Evolutionary conservation across 768 basidiomycete species (phyloP).

Genomic region (Macrolepiota albuminosa): DNA sequence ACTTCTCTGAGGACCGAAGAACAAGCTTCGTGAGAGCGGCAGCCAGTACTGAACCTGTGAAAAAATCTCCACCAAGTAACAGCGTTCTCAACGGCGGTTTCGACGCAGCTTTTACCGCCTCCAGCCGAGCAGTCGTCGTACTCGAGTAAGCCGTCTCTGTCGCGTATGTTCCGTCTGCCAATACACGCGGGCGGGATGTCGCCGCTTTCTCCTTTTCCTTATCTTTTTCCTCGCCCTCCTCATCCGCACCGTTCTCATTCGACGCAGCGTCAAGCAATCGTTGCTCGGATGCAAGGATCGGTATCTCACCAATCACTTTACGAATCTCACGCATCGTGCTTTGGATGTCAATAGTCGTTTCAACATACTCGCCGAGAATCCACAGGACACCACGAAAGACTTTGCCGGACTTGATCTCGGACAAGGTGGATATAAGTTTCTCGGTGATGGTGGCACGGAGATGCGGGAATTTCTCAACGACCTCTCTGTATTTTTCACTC

Average conservation of each 20-base stretch:
- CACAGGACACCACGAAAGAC: conserved; percentile 95
- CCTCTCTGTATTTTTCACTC: conserved; percentile 51
- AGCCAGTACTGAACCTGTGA: conserved; percentile 90
- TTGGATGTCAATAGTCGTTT: conserved; percentile 60
- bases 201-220: conserved; percentile 48
- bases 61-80: conserved; percentile 94
- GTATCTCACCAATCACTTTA: conserved; percentile 92
- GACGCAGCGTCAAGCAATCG: conserved; percentile 72
- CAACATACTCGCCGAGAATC: conserved; percentile 97
- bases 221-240: conserved; percentile 36
- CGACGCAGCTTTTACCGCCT: conserved; percentile 78
- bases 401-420: conserved; percentile 92
- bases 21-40: conserved; percentile 88
- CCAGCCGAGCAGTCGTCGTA: conserved; percentile 55
- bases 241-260: conserved; percentile 35
- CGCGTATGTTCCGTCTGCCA: conserved; percentile 97
- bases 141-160: conserved; percentile 89
- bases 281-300: conserved; percentile 90
- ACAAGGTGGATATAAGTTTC: conserved; percentile 75
- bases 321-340: conserved; percentile 73
- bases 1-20: conserved; percentile 63
- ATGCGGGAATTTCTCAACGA: conserved; percentile 94
- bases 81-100: conserved; percentile 90
- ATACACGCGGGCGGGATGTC: conserved; percentile 64
- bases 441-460: conserved; percentile 79